A percentile compares a stretch with the other conserved stretches of the same genome.
Evolutionary conservation across 805 yeast species (phyloP).

Genomic region (Cyberlindnera nakhonratchasimensis): DNA sequence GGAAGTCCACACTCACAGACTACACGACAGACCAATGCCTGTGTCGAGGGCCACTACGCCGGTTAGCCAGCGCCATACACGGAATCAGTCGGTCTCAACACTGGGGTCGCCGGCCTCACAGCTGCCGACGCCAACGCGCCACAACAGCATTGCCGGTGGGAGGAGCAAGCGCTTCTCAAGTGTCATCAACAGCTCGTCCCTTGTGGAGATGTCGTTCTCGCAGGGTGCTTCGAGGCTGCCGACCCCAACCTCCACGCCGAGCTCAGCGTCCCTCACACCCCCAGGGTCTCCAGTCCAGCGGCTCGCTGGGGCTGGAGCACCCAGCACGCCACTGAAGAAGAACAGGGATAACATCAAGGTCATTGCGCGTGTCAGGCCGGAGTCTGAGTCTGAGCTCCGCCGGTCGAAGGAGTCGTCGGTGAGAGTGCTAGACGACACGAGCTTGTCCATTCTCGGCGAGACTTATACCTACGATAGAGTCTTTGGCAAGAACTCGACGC

Average conservation of each 20-base stretch:
- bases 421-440: constrained; percentile 11
- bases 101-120: neutral
- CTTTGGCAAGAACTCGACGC: constrained; percentile 49
- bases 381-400: constrained; percentile 33
- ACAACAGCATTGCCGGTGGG: neutral
- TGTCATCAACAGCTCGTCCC: neutral
- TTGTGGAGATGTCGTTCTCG: too few species aligned
- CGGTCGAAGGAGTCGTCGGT: constrained; percentile 9
- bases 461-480: constrained; percentile 63
- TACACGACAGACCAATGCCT: too few species aligned
- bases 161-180: constrained; percentile 7
- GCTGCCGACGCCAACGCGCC: constrained; percentile 5
- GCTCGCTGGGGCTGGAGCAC: neutral
- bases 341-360: constrained; percentile 50
- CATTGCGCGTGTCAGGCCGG: constrained; percentile 70
- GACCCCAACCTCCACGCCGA: too few species aligned
- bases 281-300: constrained; percentile 11
- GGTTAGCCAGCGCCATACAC: constrained; percentile 1
- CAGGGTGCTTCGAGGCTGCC: too few species aligned
- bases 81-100: neutral
- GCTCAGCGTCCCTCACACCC: constrained; percentile 6
- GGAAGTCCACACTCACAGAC: too few species aligned
- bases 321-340: constrained; percentile 4
- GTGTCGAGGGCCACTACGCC: constrained; percentile 3
- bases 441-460: constrained; percentile 17